Conservation (phyloP, 2,329 filamentous ascomycete genomes). For the Stylonectria norvegica region DNA sequence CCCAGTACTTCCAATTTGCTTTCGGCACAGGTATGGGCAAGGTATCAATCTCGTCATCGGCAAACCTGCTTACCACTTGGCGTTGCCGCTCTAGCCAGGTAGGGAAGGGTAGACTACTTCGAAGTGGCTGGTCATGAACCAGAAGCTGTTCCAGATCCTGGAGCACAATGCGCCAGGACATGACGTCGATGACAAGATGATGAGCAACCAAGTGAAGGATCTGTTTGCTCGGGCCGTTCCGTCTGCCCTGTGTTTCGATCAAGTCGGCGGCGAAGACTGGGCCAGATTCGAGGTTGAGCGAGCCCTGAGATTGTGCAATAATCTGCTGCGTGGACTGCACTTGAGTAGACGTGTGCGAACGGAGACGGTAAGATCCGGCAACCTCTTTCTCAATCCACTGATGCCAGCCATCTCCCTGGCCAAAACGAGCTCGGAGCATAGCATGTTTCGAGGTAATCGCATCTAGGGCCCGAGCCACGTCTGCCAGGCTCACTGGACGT, state of each 20-base stretch:
- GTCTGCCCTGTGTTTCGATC: constrained; percentile 5
- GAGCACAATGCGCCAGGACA: constrained; percentile 41
- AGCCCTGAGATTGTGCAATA: background rate
- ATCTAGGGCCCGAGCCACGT: background rate
- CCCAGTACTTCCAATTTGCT: background rate
- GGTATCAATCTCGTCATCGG: no score
- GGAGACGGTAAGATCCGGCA: constrained; percentile 17
- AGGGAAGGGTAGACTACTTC: background rate
- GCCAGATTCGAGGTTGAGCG: constrained; percentile 9
- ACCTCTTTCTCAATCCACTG: constrained; percentile 9
- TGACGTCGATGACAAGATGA: constrained; percentile 38
- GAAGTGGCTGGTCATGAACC: constrained; percentile 7
- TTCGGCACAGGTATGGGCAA: background rate
- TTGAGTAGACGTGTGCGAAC: background rate
- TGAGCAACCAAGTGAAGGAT: constrained; percentile 29
- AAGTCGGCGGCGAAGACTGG: constrained; percentile 15
- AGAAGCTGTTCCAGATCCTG: constrained; percentile 40
- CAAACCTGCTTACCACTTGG: background rate
- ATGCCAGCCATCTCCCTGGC: background rate
- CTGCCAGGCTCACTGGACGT: constrained; percentile 1
- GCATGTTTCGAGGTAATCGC: constrained; percentile 4
- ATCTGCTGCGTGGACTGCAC: constrained; percentile 1
- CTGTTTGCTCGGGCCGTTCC: constrained; percentile 10
- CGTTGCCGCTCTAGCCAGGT: no score
- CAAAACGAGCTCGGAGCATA: constrained; percentile 10